A percentile compares a stretch with the other conserved stretches of the same genome.
These are phyloP conservation scores for Xylaria arbuscula DNA, from an alignment of 2,329 filamentous ascomycete species.

Conservation along the genomic window DNA sequence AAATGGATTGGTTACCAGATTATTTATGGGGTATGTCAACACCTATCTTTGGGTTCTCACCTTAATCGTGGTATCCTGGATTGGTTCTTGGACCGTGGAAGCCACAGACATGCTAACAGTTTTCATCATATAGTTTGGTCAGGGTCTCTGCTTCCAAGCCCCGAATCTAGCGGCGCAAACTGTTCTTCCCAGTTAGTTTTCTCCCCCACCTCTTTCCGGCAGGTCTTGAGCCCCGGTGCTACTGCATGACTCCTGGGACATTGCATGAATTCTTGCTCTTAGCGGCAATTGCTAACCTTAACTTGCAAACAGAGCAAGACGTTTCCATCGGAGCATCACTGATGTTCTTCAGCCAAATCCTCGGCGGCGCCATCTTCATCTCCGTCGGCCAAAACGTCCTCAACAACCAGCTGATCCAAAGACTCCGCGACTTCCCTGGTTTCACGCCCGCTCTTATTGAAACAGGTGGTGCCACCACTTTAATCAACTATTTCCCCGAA, in stretches of 20 bases:
- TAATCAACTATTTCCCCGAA: constrained; percentile 40
- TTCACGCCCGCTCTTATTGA: constrained; percentile 46
- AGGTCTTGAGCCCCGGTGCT: too few relatives aligned
- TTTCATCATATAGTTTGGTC: constrained; percentile 52
- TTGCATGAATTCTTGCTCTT: too few relatives aligned
- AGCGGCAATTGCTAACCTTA: too few relatives aligned
- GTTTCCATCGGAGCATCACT: constrained; percentile 57
- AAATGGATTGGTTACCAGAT: constrained; percentile 58
- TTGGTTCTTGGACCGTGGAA: neutral
- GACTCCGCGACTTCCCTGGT: constrained; percentile 49
- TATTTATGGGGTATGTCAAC: constrained; percentile 46
- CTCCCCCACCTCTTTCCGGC: too few relatives aligned
- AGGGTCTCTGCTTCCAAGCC: constrained; percentile 57
- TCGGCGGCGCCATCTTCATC: constrained; percentile 60
- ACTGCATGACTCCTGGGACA: too few relatives aligned
- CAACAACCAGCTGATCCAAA: constrained; percentile 53
- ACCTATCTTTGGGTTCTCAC: neutral
- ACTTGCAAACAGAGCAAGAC: constrained; percentile 44
- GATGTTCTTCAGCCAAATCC: constrained; percentile 59
- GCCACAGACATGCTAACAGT: constrained; percentile 16
- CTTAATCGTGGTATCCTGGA: neutral
- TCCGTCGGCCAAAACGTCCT: constrained; percentile 60
- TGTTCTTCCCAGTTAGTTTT: constrained; percentile 50
- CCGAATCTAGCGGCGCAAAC: constrained; percentile 61
- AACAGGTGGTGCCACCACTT: constrained; percentile 48